These are phyloP conservation scores for Phytophthora hybrid DNA, from an alignment of 352 stramenopile genomes.

Conservation along the genomic window DNA sequence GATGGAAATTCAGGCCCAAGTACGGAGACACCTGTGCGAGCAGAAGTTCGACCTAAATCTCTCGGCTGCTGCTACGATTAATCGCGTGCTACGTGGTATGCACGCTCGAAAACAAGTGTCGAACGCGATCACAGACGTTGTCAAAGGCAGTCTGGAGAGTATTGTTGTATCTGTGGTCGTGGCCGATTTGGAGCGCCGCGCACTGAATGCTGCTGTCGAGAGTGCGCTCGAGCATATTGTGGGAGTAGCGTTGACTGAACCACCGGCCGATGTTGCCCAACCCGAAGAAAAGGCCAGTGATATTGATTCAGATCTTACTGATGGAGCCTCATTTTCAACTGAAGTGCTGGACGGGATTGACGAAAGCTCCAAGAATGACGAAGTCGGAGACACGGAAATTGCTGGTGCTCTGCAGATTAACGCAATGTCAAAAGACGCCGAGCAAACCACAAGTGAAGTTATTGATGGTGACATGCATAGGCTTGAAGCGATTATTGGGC, in stretches of 20 bases:
- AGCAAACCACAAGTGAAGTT: not conserved
- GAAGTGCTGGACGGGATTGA: not conserved
- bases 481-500: no score
- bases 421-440: not conserved
- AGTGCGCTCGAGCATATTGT: conserved; percentile 15
- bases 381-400: not conserved
- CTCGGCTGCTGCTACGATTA: conserved; percentile 35
- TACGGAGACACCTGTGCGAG: conserved; percentile 30
- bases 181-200: conserved; percentile 1
- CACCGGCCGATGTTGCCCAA: not conserved
- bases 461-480: not conserved
- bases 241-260: not conserved
- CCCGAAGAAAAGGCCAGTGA: not conserved
- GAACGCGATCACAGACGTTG: conserved; percentile 10
- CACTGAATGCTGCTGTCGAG: conserved; percentile 8
- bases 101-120: conserved; percentile 19
- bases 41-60: conserved; percentile 24
- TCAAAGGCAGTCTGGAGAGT: conserved; percentile 11
- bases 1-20: conserved; percentile 42
- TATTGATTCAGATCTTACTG: not conserved
- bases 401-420: not conserved
- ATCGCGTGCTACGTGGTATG: conserved; percentile 48
- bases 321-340: not conserved
- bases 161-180: conserved; percentile 12
- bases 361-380: not conserved